phyloP scores from a whole-genome alignment of 2,329 filamentous ascomycete genomes.

The Ophiocordyceps australis region DNA sequence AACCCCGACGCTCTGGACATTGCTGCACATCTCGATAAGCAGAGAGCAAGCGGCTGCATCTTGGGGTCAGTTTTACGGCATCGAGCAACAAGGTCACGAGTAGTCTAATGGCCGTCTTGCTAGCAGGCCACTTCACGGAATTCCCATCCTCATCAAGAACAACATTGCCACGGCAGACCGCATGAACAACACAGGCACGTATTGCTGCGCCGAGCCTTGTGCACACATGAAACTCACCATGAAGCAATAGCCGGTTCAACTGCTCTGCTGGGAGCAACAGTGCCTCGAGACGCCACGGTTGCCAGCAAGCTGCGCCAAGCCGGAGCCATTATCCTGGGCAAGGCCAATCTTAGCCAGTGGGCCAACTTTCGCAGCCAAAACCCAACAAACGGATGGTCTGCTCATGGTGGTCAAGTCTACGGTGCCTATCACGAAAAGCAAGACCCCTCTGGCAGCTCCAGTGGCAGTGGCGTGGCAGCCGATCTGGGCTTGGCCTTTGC shows the following conservation, averaged over 20 bases:
- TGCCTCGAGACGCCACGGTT: conserved; percentile 36
- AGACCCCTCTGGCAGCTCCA: conserved; percentile 42
- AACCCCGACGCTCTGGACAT: conserved; percentile 15
- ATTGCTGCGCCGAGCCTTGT: background rate
- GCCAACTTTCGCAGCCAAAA: background rate
- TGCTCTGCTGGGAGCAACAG: conserved; percentile 34
- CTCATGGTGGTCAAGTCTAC: conserved; percentile 40
- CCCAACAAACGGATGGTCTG: conserved; percentile 42
- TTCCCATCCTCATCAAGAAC: conserved; percentile 47
- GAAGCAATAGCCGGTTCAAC: conserved; percentile 29
- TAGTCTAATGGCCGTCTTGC: too few species aligned
- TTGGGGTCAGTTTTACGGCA: conserved; percentile 9
- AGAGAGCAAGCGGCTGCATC: conserved; percentile 9
- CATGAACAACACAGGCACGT: conserved; percentile 32
- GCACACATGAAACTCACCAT: background rate
- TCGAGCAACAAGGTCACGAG: too few species aligned
- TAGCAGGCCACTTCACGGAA: conserved; percentile 35
- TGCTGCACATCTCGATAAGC: conserved; percentile 12
- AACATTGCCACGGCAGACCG: conserved; percentile 42
- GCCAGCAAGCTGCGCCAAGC: conserved; percentile 37
- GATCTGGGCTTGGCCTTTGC: conserved; percentile 41
- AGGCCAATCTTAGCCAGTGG: conserved; percentile 45
- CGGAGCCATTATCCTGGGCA: conserved; percentile 44
- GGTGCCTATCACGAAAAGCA: conserved; percentile 42
- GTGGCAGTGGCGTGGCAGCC: conserved; percentile 39